Conservation (phyloP, 257 asterid species). For the Lithospermum erythrorhizon region DNA sequence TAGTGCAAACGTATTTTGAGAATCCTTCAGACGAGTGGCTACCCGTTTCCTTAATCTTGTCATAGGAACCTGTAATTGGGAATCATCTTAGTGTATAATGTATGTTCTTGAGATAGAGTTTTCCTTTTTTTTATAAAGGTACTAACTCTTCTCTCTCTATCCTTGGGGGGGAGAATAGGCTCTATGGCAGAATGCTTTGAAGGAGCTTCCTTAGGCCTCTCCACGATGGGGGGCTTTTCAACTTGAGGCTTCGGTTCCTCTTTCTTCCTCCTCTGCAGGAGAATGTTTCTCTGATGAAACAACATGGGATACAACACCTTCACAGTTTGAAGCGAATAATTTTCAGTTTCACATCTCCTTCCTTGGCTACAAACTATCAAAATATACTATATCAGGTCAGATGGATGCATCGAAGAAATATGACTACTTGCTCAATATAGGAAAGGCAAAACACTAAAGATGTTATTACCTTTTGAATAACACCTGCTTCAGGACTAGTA, state of each 20-base stretch:
- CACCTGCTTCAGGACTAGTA: slow-evolving; percentile 96
- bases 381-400: slow-evolving; percentile 3
- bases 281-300: slow-evolving; percentile 70
- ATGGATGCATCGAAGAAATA: background rate
- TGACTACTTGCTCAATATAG: background rate
- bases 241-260: slow-evolving; percentile 43
- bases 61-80: slow-evolving; percentile 70
- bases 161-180: slow-evolving; percentile 94
- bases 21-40: slow-evolving; percentile 90
- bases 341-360: slow-evolving; percentile 97
- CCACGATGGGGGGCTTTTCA: slow-evolving; percentile 38
- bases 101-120: background rate
- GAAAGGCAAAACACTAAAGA: background rate
- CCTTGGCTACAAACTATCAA: slow-evolving; percentile 69
- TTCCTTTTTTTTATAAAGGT: background rate
- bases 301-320: slow-evolving; percentile 55
- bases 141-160: slow-evolving; percentile 89
- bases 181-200: slow-evolving; percentile 60
- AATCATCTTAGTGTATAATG: background rate
- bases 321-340: slow-evolving; percentile 81
- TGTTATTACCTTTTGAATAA: slow-evolving; percentile 64
- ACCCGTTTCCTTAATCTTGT: slow-evolving; percentile 94
- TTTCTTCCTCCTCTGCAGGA: slow-evolving; percentile 43
- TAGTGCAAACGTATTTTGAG: slow-evolving; percentile 95
- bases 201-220: slow-evolving; percentile 56